phyloP scores from a whole-genome alignment of 345 rosid genomes.

The Eucalyptus dawsonii region DNA sequence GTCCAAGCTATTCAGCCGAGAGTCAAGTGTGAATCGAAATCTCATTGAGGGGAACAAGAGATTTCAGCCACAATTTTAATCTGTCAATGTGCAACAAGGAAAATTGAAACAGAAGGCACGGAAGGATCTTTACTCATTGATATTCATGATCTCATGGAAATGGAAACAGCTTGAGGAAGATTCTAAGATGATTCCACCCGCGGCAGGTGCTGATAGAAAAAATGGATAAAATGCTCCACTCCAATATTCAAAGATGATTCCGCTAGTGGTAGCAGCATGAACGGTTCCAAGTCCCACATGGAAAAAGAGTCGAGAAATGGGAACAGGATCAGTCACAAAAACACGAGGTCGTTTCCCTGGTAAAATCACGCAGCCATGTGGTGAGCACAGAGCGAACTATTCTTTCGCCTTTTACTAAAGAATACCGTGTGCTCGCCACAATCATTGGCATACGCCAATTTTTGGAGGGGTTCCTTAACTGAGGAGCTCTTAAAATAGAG shows the following conservation, averaged over 20 bases:
- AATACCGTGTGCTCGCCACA: constrained; percentile 17
- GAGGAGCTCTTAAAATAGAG: neutral
- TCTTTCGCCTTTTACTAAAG: constrained; percentile 47
- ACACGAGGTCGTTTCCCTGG: neutral
- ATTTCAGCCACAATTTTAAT: neutral
- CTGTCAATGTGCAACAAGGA: neutral
- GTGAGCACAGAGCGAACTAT: constrained; percentile 29
- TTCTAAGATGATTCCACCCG: neutral
- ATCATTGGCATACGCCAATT: constrained; percentile 1
- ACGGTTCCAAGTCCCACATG: neutral
- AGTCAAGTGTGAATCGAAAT: neutral
- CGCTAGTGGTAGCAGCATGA: neutral
- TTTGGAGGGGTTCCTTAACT: neutral
- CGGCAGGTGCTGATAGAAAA: neutral
- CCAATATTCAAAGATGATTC: neutral
- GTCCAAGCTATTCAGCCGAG: neutral
- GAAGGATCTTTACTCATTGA: neutral
- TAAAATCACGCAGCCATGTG: neutral
- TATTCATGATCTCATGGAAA: neutral
- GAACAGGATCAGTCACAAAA: no score
- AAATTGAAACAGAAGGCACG: neutral
- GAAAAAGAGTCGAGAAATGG: neutral
- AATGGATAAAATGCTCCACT: neutral
- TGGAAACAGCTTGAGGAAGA: neutral
- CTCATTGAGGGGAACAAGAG: neutral